A percentile compares a stretch with the other conserved stretches of the same genome.
Conservation (phyloP, 345 rosid genomes). For the Hibiscus trionum region DNA sequence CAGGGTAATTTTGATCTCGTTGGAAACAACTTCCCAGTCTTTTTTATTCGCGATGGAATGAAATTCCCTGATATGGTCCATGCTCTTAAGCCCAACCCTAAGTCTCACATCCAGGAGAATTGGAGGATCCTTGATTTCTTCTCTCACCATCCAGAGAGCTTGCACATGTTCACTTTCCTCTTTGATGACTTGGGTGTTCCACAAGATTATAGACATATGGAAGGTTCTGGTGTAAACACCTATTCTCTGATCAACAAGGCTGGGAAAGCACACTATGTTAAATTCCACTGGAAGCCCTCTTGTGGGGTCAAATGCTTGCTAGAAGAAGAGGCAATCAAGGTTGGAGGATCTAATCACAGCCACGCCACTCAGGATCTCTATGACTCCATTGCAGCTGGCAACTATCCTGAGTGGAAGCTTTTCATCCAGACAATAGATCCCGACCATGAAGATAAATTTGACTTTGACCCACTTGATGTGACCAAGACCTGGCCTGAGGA, state of each 20-base stretch:
- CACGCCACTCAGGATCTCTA: conserved; percentile 94
- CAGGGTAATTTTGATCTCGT: conserved; percentile 99
- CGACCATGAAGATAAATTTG: conserved; percentile 62
- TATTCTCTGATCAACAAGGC: conserved; percentile 76
- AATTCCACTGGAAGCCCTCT: conserved; percentile 96
- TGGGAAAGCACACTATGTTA: conserved; percentile 70
- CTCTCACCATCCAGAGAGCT: conserved; percentile 92
- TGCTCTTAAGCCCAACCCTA: conserved; percentile 89
- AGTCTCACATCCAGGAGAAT: conserved; percentile 87
- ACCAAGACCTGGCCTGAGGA: conserved; percentile 99
- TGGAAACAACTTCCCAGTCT: conserved; percentile 97
- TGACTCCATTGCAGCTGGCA: conserved; percentile 88
- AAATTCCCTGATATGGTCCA: conserved; percentile 94
- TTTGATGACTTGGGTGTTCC: conserved; percentile 94
- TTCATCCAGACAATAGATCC: conserved; percentile 83
- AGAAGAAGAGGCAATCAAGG: conserved; percentile 80
- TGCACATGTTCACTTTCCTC: conserved; percentile 79
- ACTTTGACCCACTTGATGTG: conserved; percentile 94
- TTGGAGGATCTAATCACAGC: conserved; percentile 95
- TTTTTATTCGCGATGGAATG: conserved; percentile 91
- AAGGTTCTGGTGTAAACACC: conserved; percentile 82
- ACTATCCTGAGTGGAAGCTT: conserved; percentile 88
- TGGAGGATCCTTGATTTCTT: conserved; percentile 95
- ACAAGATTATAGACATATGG: conserved; percentile 94
- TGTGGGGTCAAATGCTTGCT: conserved; percentile 72